Evolutionary conservation across 2,329 filamentous ascomycete genomes (phyloP).

Genomic region (Aureobasidium sp.): DNA sequence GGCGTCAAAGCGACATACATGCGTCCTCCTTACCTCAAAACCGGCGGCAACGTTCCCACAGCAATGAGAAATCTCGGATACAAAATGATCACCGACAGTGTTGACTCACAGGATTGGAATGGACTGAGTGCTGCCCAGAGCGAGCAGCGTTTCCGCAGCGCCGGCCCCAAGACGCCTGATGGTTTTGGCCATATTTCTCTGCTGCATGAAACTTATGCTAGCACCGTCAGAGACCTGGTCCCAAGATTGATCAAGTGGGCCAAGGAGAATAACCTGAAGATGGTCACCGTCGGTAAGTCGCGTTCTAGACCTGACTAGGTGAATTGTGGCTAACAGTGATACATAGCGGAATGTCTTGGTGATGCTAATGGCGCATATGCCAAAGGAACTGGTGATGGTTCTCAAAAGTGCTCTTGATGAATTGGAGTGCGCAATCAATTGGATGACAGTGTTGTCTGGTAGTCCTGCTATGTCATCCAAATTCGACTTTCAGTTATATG

Average conservation of each 20-base stretch:
- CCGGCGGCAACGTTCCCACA: conserved; percentile 7
- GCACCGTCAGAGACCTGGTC: not conserved
- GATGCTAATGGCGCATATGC: conserved; percentile 2
- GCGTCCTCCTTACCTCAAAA: conserved; percentile 15
- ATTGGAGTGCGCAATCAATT: too few relatives aligned
- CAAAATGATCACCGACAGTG: conserved; percentile 12
- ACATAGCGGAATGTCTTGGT: not conserved
- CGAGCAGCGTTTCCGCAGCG: conserved; percentile 1
- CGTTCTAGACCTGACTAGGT: not conserved
- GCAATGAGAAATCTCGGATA: conserved; percentile 14
- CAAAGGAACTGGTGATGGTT: conserved; percentile 2
- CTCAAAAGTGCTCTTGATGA: not conserved
- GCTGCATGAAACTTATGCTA: conserved; percentile 6
- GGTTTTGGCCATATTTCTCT: conserved; percentile 5
- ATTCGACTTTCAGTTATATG: too few relatives aligned
- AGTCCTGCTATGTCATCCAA: too few relatives aligned
- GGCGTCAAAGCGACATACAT: conserved; percentile 15
- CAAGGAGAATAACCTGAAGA: conserved; percentile 12
- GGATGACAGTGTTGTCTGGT: too few relatives aligned
- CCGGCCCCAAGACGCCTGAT: not conserved
- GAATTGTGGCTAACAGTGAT: not conserved
- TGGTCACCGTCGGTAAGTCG: conserved; percentile 12
- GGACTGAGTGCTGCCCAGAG: not conserved
- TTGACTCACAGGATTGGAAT: conserved; percentile 15
- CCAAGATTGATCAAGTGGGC: conserved; percentile 14